Percentiles rank a stretch among this genome's conserved stretches.
These are phyloP conservation scores for Thraustochytrium sp. DNA, from an alignment of 352 stramenopile genomes.

Conservation along the genomic window DNA sequence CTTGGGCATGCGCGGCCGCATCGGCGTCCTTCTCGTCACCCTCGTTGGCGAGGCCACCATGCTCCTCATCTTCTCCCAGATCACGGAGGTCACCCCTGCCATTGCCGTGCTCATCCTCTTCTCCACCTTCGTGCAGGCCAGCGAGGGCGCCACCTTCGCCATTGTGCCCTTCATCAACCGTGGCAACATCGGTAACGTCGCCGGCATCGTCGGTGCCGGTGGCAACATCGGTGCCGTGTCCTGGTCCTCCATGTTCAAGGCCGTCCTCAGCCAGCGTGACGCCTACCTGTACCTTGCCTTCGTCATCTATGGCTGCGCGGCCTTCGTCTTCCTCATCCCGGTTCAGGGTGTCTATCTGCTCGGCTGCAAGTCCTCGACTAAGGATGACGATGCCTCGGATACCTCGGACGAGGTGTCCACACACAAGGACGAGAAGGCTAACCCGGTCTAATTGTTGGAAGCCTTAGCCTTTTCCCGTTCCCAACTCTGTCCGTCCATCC, in stretches of 20 bases:
- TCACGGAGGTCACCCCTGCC: conserved; percentile 50
- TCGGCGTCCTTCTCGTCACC: conserved; percentile 70
- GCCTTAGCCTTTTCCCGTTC: neutral
- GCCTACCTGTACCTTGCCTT: conserved; percentile 57
- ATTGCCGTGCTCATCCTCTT: conserved; percentile 82
- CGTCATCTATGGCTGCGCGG: conserved; percentile 52
- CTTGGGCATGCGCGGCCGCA: conserved; percentile 78
- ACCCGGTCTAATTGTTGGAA: neutral
- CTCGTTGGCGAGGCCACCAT: conserved; percentile 67
- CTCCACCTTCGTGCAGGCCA: conserved; percentile 73
- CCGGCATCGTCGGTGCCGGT: conserved; percentile 69
- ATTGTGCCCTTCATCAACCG: conserved; percentile 70
- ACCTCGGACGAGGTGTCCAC: too few species aligned
- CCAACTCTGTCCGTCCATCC: too few species aligned
- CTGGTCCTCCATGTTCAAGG: conserved; percentile 58
- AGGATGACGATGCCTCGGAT: too few species aligned
- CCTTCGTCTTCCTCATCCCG: conserved; percentile 51
- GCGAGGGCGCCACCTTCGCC: conserved; percentile 62
- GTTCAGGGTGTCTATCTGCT: conserved; percentile 57
- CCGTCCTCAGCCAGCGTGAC: conserved; percentile 13
- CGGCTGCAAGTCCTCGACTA: conserved; percentile 51
- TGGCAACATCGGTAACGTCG: conserved; percentile 53
- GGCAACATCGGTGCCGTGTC: conserved; percentile 64
- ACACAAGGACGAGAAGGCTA: too few species aligned
- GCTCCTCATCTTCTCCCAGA: conserved; percentile 64